Evolutionary conservation across 345 rosid species (phyloP).

Genomic region (Eucalyptus tenuipes): DNA sequence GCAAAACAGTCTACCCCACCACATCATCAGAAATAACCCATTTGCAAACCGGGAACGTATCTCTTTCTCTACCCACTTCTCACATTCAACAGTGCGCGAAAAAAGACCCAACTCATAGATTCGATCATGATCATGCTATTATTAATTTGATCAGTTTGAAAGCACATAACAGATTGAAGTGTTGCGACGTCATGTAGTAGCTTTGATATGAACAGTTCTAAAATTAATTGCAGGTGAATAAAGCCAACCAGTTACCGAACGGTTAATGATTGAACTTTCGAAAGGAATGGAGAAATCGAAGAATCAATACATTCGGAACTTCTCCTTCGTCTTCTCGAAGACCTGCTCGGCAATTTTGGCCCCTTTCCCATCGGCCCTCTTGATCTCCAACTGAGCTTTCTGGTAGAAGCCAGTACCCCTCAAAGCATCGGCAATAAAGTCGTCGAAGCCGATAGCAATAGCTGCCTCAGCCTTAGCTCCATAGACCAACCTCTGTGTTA

Average conservation of each 20-base stretch:
- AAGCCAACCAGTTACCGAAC: neutral
- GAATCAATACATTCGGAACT: conserved; percentile 58
- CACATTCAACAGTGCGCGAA: neutral
- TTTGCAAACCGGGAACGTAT: neutral
- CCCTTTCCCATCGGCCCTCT: conserved; percentile 56
- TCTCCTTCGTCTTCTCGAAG: conserved; percentile 73
- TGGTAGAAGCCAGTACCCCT: conserved; percentile 56
- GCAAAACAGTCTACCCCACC: neutral
- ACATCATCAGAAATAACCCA: neutral
- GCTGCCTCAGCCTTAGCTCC: conserved; percentile 73
- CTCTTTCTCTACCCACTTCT: neutral
- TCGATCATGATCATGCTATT: neutral
- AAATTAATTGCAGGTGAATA: neutral
- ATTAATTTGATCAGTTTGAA: neutral
- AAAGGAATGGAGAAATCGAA: neutral
- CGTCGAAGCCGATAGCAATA: conserved; percentile 74
- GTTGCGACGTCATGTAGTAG: neutral
- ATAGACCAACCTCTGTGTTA: conserved; percentile 42
- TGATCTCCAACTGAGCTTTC: conserved; percentile 66
- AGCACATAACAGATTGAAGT: neutral
- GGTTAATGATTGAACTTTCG: neutral
- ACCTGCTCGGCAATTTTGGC: conserved; percentile 85
- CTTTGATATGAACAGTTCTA: neutral
- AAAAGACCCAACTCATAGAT: neutral
- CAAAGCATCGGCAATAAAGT: conserved; percentile 53